phyloP scores from a whole-genome alignment of 176 grass and related monocot species.

The Carex parvula region DNA sequence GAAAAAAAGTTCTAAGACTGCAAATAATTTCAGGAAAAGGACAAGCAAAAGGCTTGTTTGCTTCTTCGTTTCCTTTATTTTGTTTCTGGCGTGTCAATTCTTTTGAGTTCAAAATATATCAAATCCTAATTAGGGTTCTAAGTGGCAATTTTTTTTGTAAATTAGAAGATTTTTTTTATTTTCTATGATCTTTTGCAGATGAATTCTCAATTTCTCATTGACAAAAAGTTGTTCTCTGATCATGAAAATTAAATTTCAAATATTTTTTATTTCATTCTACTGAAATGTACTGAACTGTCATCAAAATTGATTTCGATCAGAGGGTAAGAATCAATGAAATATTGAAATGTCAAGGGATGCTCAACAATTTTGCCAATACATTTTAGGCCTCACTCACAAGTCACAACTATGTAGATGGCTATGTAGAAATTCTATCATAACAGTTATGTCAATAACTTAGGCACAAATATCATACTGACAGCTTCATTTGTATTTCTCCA shows the following conservation, averaged over 20 bases:
- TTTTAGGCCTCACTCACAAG: background rate
- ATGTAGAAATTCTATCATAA: background rate
- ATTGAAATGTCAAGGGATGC: background rate
- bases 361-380: background rate
- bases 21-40: too few relatives aligned
- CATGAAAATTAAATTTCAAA: background rate
- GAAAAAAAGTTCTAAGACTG: too few relatives aligned
- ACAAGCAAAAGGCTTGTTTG: background rate
- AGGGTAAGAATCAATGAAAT: background rate
- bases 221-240: background rate
- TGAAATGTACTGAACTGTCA: background rate
- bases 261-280: background rate
- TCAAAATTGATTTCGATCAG: background rate
- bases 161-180: background rate
- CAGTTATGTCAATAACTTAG: background rate
- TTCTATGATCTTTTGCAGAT: background rate
- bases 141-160: background rate
- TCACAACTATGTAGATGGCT: background rate
- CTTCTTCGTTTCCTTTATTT: background rate
- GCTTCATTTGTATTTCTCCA: conserved; percentile 93
- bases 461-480: background rate
- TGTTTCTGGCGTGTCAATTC: background rate
- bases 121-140: background rate
- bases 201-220: background rate
- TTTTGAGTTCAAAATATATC: background rate